phyloP scores from a whole-genome alignment of 805 yeast genomes.

The Kodamaea jinghongensis region DNA sequence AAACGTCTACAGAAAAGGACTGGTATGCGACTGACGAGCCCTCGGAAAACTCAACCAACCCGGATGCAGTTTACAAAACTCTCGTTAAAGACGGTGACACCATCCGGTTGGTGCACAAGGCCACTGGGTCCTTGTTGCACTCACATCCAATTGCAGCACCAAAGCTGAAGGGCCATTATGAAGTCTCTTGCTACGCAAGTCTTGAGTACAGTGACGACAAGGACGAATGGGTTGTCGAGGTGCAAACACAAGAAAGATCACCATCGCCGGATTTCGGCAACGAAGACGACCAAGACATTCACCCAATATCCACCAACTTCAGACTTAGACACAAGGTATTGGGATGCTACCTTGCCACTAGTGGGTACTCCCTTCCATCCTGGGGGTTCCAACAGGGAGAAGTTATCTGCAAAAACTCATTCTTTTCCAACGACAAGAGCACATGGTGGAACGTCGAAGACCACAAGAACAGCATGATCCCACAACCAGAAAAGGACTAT shows the following conservation, averaged over 20 bases:
- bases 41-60: constrained; percentile 17
- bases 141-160: constrained; percentile 82
- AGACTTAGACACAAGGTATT: constrained; percentile 60
- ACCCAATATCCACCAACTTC: constrained; percentile 75
- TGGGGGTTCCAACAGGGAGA: constrained; percentile 89
- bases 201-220: constrained; percentile 68
- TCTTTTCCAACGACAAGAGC: constrained; percentile 53
- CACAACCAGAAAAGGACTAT: constrained; percentile 27
- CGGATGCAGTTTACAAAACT: constrained; percentile 18
- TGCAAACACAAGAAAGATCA: constrained; percentile 57
- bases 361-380: constrained; percentile 65
- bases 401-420: constrained; percentile 60
- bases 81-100: constrained; percentile 58
- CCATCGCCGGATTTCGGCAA: constrained; percentile 39
- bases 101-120: constrained; percentile 69
- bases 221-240: constrained; percentile 89
- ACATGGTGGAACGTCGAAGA: constrained; percentile 84
- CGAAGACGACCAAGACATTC: constrained; percentile 53
- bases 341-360: constrained; percentile 76
- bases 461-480: constrained; percentile 52
- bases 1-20: constrained; percentile 24
- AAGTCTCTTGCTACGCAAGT: constrained; percentile 86
- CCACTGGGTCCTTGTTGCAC: constrained; percentile 74
- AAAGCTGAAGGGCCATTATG: constrained; percentile 61
- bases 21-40: constrained; percentile 31